Evolutionary conservation across 345 rosid species (phyloP).

Genomic region (Dimocarpus longan): DNA sequence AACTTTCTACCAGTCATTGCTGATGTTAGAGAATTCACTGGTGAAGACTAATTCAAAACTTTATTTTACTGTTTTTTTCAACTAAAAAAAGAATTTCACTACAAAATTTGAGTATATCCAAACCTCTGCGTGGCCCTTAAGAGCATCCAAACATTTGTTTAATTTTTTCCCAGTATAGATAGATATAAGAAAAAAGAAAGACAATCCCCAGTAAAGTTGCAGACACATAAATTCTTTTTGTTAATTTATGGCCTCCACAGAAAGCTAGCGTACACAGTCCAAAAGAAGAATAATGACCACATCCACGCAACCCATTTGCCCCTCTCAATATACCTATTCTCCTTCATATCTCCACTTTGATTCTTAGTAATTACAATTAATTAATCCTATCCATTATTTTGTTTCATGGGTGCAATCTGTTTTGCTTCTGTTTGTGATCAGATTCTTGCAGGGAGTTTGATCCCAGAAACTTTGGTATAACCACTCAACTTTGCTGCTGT

Average conservation of each 20-base stretch:
- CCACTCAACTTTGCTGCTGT: conserved; percentile 1
- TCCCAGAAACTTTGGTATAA: not conserved
- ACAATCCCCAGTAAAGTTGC: conserved; percentile 15
- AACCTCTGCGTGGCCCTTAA: conserved; percentile 25
- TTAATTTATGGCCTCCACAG: conserved; percentile 21
- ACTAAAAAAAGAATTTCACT: not conserved
- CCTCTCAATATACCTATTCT: conserved; percentile 15
- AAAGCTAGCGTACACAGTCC: conserved; percentile 60
- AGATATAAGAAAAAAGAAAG: conserved; percentile 14
- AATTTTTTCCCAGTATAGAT: conserved; percentile 1
- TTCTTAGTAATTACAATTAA: conserved; percentile 7
- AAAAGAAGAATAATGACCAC: conserved; percentile 53
- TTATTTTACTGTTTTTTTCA: not conserved
- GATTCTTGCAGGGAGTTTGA: not conserved
- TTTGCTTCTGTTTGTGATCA: not conserved
- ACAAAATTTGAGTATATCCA: conserved; percentile 4
- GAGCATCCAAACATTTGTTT: conserved; percentile 24
- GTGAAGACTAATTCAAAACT: not conserved
- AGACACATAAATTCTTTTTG: not conserved
- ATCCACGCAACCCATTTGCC: conserved; percentile 44
- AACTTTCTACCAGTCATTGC: conserved; percentile 17
- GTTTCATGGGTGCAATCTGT: not conserved
- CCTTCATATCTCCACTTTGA: conserved; percentile 7
- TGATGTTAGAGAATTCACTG: conserved; percentile 19
- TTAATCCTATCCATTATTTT: no score